Percentiles rank a stretch among this genome's conserved stretches.
Evolutionary conservation across 1,284 basidiomycete genomes (phyloP).

Genomic region (Ustilago vetiveriae): DNA sequence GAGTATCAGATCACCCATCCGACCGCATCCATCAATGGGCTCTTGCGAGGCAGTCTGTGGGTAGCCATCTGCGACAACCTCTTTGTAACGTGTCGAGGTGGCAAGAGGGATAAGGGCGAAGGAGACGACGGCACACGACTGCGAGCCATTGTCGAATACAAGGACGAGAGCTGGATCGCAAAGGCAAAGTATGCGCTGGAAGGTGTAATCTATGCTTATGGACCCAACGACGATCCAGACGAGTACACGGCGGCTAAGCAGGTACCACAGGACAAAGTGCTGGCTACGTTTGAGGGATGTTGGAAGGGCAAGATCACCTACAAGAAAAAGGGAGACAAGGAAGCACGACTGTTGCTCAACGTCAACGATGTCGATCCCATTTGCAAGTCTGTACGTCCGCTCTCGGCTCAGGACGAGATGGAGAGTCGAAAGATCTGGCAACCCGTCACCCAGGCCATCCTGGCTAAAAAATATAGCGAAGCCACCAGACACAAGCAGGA

Average conservation of each 20-base stretch:
- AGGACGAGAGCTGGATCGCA: slow-evolving; percentile 97
- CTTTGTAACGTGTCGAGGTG: slow-evolving; percentile 84
- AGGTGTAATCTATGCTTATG: slow-evolving; percentile 86
- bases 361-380: slow-evolving; percentile 78
- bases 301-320: slow-evolving; percentile 87
- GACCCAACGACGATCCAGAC: slow-evolving; percentile 71
- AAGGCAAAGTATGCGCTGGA: slow-evolving; percentile 86
- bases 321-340: slow-evolving; percentile 76
- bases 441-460: slow-evolving; percentile 74
- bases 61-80: slow-evolving; percentile 80
- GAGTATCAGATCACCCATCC: slow-evolving; percentile 83
- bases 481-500: slow-evolving; percentile 62
- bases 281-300: slow-evolving; percentile 85
- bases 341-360: slow-evolving; percentile 80
- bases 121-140: slow-evolving; percentile 70
- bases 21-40: slow-evolving; percentile 86
- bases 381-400: slow-evolving; percentile 83
- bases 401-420: slow-evolving; percentile 79
- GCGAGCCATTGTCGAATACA: slow-evolving; percentile 88
- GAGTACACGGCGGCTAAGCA: slow-evolving; percentile 87
- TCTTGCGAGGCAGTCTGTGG: slow-evolving; percentile 88
- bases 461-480: slow-evolving; percentile 80
- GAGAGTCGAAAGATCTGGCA: slow-evolving; percentile 93
- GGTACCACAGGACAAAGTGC: slow-evolving; percentile 80
- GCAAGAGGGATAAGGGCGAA: slow-evolving; percentile 69